Evolutionary conservation across 257 asterid species (phyloP).

Genomic region (Lycium ferocissimum): DNA sequence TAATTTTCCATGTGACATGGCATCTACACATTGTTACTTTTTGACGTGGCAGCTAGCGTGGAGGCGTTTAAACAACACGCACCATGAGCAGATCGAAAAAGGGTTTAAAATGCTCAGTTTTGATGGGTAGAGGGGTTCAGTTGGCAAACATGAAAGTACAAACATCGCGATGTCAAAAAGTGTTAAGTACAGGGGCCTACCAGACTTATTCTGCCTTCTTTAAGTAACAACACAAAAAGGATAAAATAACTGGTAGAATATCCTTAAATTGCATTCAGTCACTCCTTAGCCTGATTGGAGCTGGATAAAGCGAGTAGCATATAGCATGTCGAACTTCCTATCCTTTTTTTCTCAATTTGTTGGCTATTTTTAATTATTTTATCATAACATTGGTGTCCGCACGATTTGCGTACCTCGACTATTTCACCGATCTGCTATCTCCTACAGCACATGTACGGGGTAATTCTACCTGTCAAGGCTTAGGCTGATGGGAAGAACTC

Average conservation of each 20-base stretch:
- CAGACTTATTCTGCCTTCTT: no score
- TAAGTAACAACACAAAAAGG: not conserved
- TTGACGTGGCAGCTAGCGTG: no score
- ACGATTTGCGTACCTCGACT: no score
- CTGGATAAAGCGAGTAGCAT: constrained; percentile 16
- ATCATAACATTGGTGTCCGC: not conserved
- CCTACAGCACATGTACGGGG: not conserved
- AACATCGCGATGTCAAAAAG: no score
- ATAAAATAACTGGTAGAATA: not conserved
- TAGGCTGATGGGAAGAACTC: not conserved
- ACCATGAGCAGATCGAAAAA: no score
- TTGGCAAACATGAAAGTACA: no score
- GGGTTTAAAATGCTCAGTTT: no score
- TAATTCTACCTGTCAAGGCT: not conserved
- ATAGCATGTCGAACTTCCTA: not conserved
- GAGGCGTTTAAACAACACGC: no score
- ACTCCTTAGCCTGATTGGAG: not conserved
- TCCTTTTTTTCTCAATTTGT: not conserved
- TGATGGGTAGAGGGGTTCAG: no score
- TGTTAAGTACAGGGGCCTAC: no score
- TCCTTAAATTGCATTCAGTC: constrained; percentile 22
- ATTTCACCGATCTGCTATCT: not conserved
- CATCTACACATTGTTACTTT: no score
- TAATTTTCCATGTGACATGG: no score
- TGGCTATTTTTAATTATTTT: not conserved